These are phyloP conservation scores for Hibiscus syriacus DNA, from an alignment of 345 rosid genomes.

Conservation along the genomic window DNA sequence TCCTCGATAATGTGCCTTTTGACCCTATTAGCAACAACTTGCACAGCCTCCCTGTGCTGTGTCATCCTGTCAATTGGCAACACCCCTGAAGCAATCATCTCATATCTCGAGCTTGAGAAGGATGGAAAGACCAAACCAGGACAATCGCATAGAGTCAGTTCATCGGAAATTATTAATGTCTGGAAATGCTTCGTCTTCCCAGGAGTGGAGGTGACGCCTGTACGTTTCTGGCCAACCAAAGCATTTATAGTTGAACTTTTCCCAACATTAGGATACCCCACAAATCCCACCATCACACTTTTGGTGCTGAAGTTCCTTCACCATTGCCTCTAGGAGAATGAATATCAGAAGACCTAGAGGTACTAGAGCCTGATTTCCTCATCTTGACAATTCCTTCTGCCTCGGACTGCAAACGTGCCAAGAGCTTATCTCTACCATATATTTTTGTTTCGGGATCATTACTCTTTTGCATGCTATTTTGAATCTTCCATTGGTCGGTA, in stretches of 20 bases:
- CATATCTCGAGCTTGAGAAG: conserved; percentile 82
- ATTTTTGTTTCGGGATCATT: conserved; percentile 54
- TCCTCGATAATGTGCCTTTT: conserved; percentile 57
- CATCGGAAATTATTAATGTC: conserved; percentile 70
- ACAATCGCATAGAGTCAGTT: conserved; percentile 78
- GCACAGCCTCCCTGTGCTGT: conserved; percentile 79
- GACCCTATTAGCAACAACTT: conserved; percentile 74
- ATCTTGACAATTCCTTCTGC: conserved; percentile 62
- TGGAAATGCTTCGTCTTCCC: conserved; percentile 98
- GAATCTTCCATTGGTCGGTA: conserved; percentile 25
- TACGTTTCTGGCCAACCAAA: conserved; percentile 80
- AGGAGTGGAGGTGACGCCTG: conserved; percentile 91
- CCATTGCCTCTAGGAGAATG: conserved; percentile 14
- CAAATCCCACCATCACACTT: conserved; percentile 72
- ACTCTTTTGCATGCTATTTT: conserved; percentile 21
- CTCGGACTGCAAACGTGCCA: conserved; percentile 59
- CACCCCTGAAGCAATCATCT: conserved; percentile 92
- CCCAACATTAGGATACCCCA: conserved; percentile 95
- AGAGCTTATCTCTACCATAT: conserved; percentile 75
- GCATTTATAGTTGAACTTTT: conserved; percentile 96
- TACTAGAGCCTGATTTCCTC: conserved; percentile 37
- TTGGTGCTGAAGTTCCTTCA: conserved; percentile 16
- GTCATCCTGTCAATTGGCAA: conserved; percentile 92
- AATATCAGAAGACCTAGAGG: conserved; percentile 19
- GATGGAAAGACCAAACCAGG: conserved; percentile 92